Evolutionary conservation across 2,329 filamentous ascomycete species (phyloP).

Genomic region (Fusarium stilboides): DNA sequence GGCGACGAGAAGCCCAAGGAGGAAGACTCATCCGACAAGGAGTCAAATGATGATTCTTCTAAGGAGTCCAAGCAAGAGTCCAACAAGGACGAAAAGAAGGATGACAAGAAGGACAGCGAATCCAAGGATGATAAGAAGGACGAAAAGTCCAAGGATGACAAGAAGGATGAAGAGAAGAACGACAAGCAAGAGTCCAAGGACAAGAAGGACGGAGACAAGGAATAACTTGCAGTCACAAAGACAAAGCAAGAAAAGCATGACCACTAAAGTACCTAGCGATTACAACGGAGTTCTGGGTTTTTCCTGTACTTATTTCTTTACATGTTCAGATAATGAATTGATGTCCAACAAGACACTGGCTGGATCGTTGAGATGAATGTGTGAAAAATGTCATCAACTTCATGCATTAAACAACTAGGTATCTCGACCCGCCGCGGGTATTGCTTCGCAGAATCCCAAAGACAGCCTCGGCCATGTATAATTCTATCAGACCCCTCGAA

Average conservation of each 20-base stretch:
- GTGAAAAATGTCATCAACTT: slow-evolving; percentile 42
- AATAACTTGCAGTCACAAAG: slow-evolving; percentile 14
- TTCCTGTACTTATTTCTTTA: neutral
- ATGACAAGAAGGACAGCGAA: slow-evolving; percentile 29
- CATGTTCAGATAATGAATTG: slow-evolving; percentile 16
- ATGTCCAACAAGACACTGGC: slow-evolving; percentile 6
- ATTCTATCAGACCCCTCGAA: slow-evolving; percentile 46
- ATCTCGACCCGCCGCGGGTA: slow-evolving; percentile 46
- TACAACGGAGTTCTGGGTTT: slow-evolving; percentile 26
- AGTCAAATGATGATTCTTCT: slow-evolving; percentile 42
- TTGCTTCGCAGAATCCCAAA: slow-evolving; percentile 46
- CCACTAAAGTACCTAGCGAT: slow-evolving; percentile 25
- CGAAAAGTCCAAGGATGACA: slow-evolving; percentile 21
- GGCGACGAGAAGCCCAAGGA: slow-evolving; percentile 28
- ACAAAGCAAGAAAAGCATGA: slow-evolving; percentile 12
- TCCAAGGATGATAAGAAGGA: neutral
- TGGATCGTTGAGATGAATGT: neutral
- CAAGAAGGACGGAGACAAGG: slow-evolving; percentile 22
- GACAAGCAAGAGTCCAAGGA: slow-evolving; percentile 21
- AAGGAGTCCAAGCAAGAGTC: slow-evolving; percentile 43
- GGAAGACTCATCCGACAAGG: slow-evolving; percentile 17
- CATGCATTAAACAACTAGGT: slow-evolving; percentile 50
- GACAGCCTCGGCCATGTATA: slow-evolving; percentile 37
- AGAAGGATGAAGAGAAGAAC: slow-evolving; percentile 29
- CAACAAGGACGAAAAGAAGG: neutral